Evolutionary conservation across 1,284 basidiomycete species (phyloP).

Genomic region (Wolfiporia cocos): DNA sequence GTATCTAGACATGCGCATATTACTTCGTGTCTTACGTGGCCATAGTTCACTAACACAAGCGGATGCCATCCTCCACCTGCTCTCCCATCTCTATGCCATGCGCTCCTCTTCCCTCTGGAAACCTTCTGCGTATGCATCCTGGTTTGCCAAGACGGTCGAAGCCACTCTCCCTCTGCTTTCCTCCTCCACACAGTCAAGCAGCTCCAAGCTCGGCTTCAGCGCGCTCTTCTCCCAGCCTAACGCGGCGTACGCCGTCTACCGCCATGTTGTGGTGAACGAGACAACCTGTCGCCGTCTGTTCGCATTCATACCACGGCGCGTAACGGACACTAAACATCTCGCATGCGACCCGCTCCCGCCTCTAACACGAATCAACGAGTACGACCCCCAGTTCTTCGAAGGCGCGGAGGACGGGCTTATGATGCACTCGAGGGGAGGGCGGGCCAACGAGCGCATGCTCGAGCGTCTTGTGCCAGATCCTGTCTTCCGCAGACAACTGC

Average conservation of each 20-base stretch:
- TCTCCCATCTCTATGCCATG: conserved; percentile 82
- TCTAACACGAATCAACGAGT: conserved; percentile 45
- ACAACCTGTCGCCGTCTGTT: conserved; percentile 54
- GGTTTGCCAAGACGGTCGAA: conserved; percentile 59
- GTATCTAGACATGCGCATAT: conserved; percentile 6
- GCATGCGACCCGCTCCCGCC: conserved; percentile 84
- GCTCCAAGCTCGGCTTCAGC: conserved; percentile 33
- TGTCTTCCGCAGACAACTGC: conserved; percentile 47
- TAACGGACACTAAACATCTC: conserved; percentile 47
- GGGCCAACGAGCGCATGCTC: conserved; percentile 42
- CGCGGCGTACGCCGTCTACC: conserved; percentile 53
- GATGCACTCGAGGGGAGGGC: conserved; percentile 24
- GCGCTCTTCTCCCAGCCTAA: conserved; percentile 35
- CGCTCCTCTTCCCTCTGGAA: conserved; percentile 81
- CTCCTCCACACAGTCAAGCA: conserved; percentile 29
- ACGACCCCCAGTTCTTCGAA: conserved; percentile 70
- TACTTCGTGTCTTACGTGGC: conserved; percentile 19
- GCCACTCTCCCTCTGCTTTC: conserved; percentile 24
- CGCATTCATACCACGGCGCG: conserved; percentile 60
- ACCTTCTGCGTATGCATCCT: conserved; percentile 51
- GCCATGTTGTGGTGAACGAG: conserved; percentile 73
- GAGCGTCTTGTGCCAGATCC: conserved; percentile 53
- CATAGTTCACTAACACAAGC: conserved; percentile 22
- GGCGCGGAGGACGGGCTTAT: conserved; percentile 50
- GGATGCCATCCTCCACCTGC: conserved; percentile 52